These are phyloP conservation scores for Colletotrichum filicis DNA, from an alignment of 2,329 filamentous ascomycete species.

Conservation along the genomic window DNA sequence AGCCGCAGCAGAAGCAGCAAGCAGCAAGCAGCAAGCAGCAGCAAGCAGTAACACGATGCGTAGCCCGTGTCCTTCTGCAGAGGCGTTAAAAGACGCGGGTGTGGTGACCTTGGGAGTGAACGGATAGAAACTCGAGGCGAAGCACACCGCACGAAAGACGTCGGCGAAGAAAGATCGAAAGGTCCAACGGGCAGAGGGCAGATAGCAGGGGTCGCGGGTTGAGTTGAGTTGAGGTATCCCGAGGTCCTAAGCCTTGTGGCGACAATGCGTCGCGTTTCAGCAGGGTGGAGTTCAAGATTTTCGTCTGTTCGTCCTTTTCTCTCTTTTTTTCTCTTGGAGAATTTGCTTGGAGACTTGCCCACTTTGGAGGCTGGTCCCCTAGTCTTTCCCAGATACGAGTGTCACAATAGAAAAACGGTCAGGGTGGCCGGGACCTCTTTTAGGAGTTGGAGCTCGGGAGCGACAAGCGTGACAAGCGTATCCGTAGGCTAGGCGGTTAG, in stretches of 20 bases:
- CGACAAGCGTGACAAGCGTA: not conserved
- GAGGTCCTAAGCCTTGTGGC: conserved; percentile 13
- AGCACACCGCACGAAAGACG: not conserved
- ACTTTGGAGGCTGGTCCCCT: not conserved
- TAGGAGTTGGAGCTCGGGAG: not conserved
- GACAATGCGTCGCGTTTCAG: conserved; percentile 35
- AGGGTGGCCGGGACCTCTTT: not conserved
- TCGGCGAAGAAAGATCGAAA: not conserved
- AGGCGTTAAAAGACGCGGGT: not conserved
- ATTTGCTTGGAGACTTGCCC: not conserved
- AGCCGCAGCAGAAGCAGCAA: not conserved
- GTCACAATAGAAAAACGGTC: not conserved
- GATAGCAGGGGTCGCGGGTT: not conserved
- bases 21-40: not conserved
- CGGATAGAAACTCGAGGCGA: not conserved
- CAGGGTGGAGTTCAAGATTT: conserved; percentile 16
- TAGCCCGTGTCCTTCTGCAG: not conserved
- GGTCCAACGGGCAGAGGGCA: not conserved
- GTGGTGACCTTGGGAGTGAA: not conserved
- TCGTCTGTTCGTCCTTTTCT: conserved; percentile 9
- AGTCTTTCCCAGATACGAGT: not conserved
- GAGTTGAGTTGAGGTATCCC: not conserved
- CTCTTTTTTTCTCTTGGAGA: not conserved
- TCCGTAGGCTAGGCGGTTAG: not conserved
- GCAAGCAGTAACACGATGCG: not conserved